Evolutionary conservation across 2,329 filamentous ascomycete species (phyloP), one percentile per base, ranked within the genome.

Genomic region (Trichoderma gracile): DNA sequence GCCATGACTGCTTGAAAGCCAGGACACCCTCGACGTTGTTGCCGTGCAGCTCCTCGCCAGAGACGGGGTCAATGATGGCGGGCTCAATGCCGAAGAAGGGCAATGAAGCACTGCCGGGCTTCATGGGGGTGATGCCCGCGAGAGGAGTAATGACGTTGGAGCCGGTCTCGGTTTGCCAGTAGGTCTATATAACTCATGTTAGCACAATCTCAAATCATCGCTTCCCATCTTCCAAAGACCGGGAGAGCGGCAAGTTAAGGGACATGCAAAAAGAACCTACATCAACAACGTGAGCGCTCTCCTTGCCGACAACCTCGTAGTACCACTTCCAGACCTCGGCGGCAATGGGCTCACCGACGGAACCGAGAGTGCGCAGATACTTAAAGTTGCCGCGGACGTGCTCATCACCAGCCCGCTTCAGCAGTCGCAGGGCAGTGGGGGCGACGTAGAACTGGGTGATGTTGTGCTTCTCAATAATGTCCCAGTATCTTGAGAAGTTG

Each of bases 291-390:
- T 99, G 95, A 55, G 92, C 90, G 78, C 96, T 89, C 78, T 94
- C 89, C 84, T 93, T 96, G 74, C 95, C 95, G 60, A 99, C 93
- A 70, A 90, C 85, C 78, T 98, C 93, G 76, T 93, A 94, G 81
- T 98, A 99, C 95, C 95, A 99, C 81, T 98, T 98, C 95, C 95
- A 99, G 66, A 99, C 91, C 78, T 99, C 95, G 23, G 94, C 92
- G 19, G 95, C 94, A 73, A 99, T 99, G 45, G 95, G 95, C 81
- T 99, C 95, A 70, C 95, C 95, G 65, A 99, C 95, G 19, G 94
- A 97, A 66, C 94, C 95, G 21, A 99, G 83, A 6, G 98, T 89
- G 75, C 95, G 87, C 67, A 99, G 85, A 72, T 92, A 86, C 79
- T 91, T 89, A 91, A 99, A 95, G 75, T 92, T 82, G 73, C 90